Base-by-base conservation (phyloP, 106 monocot genomes). In the Allium fistulosum region DNA sequence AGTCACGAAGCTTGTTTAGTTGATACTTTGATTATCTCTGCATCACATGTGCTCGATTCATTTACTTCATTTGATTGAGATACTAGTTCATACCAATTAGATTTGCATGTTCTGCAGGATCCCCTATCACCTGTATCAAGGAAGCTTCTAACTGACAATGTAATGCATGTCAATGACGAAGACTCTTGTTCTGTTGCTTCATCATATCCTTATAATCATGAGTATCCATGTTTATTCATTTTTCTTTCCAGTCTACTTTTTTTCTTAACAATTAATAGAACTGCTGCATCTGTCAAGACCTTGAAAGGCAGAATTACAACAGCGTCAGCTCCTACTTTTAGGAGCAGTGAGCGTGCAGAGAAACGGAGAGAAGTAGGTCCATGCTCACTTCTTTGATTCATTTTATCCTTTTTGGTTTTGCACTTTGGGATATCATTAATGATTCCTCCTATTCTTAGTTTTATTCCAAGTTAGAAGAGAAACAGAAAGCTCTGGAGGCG, bases 281-380 rank as follows among this genome's bases (percentile, higher is more conserved):
- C 73, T 69, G 61, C 80, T 7, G 68, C 84, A 80, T 84, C 81
- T 16, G 58, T 71, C 7, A 81, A 63, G 80, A 62, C 74, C 52
- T 63, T 68, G 59, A 88, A 88, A 63, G 50, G 71, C 67, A 88
- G 70, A 63, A 74, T 47, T 51, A 91, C 86, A 26, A 69, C 77
- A n/a, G 74, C 78, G 51, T 59, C 76, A 63, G 88, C 82, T 18
- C 96, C 96, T 71, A 75, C 28, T 57, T 96, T 96, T 74, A 81
- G 87, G 67, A 86, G 82, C 70, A 84, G 62, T 63, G 84, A 88
- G 45, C 88, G 96, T 48, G 91, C 86, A n/a, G 91, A 92, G 76
- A 96, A 86, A 67, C 77, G 96, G 50, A 91, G 69, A 71, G 91
- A 91, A 84, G 91, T 96, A 81, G 1, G 28, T 37, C 2, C 37